Base-by-base conservation (phyloP, 129 eudicot species). In the Arctium lappa region DNA sequence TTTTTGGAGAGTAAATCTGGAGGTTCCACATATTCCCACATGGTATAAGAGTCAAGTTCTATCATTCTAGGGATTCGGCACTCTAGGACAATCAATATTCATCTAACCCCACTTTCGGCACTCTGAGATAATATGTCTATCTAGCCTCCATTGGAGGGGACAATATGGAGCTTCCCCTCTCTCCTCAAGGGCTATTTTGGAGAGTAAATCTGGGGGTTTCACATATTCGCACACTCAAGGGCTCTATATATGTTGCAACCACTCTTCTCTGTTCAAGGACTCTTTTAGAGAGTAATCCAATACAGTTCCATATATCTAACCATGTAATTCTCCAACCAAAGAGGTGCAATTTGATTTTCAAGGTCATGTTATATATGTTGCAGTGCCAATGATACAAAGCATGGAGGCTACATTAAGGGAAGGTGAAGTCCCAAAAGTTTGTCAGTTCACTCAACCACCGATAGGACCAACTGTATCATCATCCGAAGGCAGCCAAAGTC, bases 351-450 rank as follows among this genome's bases (percentile, higher is more conserved):
- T 37, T 37, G 6, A 37, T 37, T 37, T 37, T 37, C 40, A 37
- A 37, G 40, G 56, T 46, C 56, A 46, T 10, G 15, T 46, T 10
- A 40, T 77, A 76, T 32, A 77, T 70, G 29, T 56, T 83, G 89
- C 91, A 94, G 98, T 94, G 93, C 98, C 98, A 37, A 87, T 94
- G 90, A 92, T 94, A 82, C 95, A 92, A 77, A 91, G 88, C 79
- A 82, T 94, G 72, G 98, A 94, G 90, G 42, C 93, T 29, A 90
- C 93, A 8, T 48, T 94, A 44, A 86, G 91, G 83, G 91, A 95
- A 2, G 90, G 90, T 68, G 95, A 93, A 6, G 97, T 90, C 72
- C 98, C 98, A 29, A 95, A 92, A 75, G 85, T 86, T 22, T 90
- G 94, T 37, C 90, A 87, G 73, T 86, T 94, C 30, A 65, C 53